Conservation (phyloP, 495 filamentous ascomycete species). For the Penicillium turbatum region DNA sequence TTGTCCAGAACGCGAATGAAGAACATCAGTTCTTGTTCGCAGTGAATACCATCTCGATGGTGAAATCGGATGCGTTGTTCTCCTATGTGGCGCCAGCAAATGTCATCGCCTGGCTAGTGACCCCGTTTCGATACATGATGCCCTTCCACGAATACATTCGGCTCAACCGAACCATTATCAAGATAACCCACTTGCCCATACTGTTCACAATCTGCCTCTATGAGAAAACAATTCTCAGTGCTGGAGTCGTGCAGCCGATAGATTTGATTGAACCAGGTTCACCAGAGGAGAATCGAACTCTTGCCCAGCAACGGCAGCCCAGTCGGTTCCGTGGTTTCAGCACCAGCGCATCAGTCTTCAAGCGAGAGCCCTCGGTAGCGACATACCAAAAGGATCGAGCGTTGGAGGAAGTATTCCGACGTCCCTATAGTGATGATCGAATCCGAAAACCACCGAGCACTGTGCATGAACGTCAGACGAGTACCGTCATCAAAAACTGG, state of each 20-base stretch:
- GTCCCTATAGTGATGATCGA: constrained; percentile 47
- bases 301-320: constrained; percentile 29
- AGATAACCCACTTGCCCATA: constrained; percentile 82
- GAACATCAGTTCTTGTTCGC: constrained; percentile 94
- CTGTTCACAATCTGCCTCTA: constrained; percentile 81
- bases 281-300: constrained; percentile 28
- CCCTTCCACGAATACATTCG: constrained; percentile 74
- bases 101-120: constrained; percentile 79
- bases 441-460: constrained; percentile 45
- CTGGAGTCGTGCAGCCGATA: constrained; percentile 66
- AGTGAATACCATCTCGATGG: constrained; percentile 92
- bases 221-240: constrained; percentile 69
- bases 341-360: constrained; percentile 53
- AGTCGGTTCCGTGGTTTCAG: constrained; percentile 65
- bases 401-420: constrained; percentile 86
- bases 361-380: constrained; percentile 76
- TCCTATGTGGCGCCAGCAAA: constrained; percentile 88
- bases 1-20: constrained; percentile 85
- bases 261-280: constrained; percentile 58
- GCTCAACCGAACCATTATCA: constrained; percentile 82
- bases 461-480: constrained; percentile 59
- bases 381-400: constrained; percentile 85
- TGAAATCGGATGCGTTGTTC: constrained; percentile 90
- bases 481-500: constrained; percentile 76
- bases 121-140: constrained; percentile 72